phyloP scores from a whole-genome alignment of 768 basidiomycete species.

The Phaeotremella fagi region DNA sequence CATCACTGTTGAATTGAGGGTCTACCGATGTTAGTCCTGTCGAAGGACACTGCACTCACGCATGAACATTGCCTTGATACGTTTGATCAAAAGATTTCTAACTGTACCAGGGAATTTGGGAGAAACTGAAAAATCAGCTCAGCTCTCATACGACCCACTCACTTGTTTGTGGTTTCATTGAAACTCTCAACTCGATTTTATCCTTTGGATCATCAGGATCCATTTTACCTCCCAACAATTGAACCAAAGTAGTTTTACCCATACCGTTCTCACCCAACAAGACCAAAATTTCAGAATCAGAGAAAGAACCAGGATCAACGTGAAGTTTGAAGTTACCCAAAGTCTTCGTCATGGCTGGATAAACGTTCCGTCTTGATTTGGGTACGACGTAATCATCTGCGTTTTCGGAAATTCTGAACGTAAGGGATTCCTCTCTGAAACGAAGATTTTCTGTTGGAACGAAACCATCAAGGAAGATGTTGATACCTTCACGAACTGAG shows the following conservation, averaged over 20 bases:
- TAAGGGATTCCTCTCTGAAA: slow-evolving; percentile 89
- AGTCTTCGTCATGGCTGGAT: slow-evolving; percentile 96
- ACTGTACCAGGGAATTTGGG: slow-evolving; percentile 98
- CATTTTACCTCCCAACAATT: slow-evolving; percentile 81
- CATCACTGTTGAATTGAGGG: slow-evolving; percentile 98
- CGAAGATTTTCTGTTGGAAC: slow-evolving; percentile 98
- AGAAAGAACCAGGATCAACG: slow-evolving; percentile 82
- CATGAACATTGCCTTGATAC: slow-evolving; percentile 94
- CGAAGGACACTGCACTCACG: slow-evolving; percentile 43
- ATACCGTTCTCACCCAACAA: slow-evolving; percentile 99
- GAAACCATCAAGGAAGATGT: slow-evolving; percentile 98
- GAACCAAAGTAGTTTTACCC: slow-evolving; percentile 97
- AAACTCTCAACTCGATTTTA: slow-evolving; percentile 75
- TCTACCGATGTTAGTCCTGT: slow-evolving; percentile 45
- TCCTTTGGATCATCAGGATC: slow-evolving; percentile 77
- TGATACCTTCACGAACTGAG: slow-evolving; percentile 98
- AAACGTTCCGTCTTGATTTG: slow-evolving; percentile 82
- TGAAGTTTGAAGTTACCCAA: slow-evolving; percentile 92
- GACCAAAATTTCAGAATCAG: slow-evolving; percentile 99
- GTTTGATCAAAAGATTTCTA: slow-evolving; percentile 85
- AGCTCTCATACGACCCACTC: slow-evolving; percentile 10
- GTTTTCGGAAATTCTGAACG: slow-evolving; percentile 96
- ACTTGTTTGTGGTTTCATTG: slow-evolving; percentile 93
- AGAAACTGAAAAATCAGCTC: slow-evolving; percentile 54
- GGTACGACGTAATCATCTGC: slow-evolving; percentile 83